Evolutionary conservation across 176 grass and related monocot species (phyloP), one percentile per base, ranked within the genome.

Genomic region (Paspalum vaginatum): DNA sequence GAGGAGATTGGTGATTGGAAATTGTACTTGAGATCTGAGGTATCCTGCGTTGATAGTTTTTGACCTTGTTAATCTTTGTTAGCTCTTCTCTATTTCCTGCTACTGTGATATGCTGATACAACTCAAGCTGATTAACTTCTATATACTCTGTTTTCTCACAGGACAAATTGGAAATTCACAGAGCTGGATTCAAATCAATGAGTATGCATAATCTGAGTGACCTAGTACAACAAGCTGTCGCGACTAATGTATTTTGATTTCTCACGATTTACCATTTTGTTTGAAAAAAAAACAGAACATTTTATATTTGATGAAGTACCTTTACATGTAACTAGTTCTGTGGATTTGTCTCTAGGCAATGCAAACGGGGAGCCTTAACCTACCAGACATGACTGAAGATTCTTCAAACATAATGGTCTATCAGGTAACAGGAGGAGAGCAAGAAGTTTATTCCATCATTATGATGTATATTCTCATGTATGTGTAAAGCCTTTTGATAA

Each of bases 161-260:
- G 92, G 92, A 89, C 39, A 89, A 88, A 74, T 75, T 91, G 65
- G 90, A 98, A 81, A 85, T 93, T 54, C 90, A 89, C 68, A 87
- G 84, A 81, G 87, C 90, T 76, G 96, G 96, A 72, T 98, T 93
- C 84, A 94, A 74, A 93, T 89, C 92, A 69, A 78, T 15, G 78
- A 94, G 83, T 75, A 95, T 98, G 96, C 92, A 98, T 72, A 98
- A 95, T 91, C 84, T 98, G 80, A 93, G 90, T 27, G 88, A 98
- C 46, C 84, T 95, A 84, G 90, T 98, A 72, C 92, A 98, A 65
- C 81, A 76, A 56, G 80, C 88, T 50, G 79, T 98, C 61, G 92
- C 86, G 5, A 80, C 84, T 59, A 80, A 98, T 91, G 96, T 98
- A 98, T 85, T 56, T 46, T 38, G 80, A 74, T 54, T 79, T 73